Evolutionary conservation across 805 yeast genomes (phyloP), one percentile per base, ranked within the genome.

Genomic region (Metschnikowia picachoensis): DNA sequence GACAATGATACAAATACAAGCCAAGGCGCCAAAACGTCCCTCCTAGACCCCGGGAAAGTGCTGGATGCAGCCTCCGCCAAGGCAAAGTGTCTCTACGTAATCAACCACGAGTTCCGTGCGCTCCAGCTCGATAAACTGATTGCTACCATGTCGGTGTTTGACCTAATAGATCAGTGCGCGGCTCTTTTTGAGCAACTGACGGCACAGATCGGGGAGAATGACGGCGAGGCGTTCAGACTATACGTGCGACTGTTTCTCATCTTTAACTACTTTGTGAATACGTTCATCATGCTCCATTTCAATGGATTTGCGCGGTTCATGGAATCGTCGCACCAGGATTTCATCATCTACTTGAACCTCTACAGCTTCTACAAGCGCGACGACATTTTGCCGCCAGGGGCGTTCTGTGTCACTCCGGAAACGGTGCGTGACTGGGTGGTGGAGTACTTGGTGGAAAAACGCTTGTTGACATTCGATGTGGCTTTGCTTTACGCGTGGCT

Each of bases 201-300:
- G 13, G 34, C n/a, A 49, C 52, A 15, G 47, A 55, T 9, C 52
- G 53, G 14, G 43, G 8, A 28, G 3, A 28, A 44, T 20, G 30
- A 12, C 15, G 30, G 25, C 20, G 40, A 56, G 25, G 61, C 60
- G 30, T 45, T 64, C 30, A 54, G 52, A 34, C 37, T 41, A 36
- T 72, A 69, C 52, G 60, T 69, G 30, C 62, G 61, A 46, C 73
- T 74, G 5, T 72, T 61, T 56, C 57, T 72, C 46, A 65, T 72
- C 30, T 68, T 71, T 59, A 69, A 67, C 55, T 72, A 71, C 52
- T 71, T 68, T 51, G 67, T 72, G 38, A 72, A 68, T 50, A 66
- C 70, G 47, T 68, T 69, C 48, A 64, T 72, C 41, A 68, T 72
- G 71, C 43, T 69, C 39, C 72, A 71, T 49, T 72, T 68, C 58